Evolutionary conservation across 2,329 filamentous ascomycete species (phyloP), one percentile per base, ranked within the genome.

Genomic region (Fusarium robinianum): DNA sequence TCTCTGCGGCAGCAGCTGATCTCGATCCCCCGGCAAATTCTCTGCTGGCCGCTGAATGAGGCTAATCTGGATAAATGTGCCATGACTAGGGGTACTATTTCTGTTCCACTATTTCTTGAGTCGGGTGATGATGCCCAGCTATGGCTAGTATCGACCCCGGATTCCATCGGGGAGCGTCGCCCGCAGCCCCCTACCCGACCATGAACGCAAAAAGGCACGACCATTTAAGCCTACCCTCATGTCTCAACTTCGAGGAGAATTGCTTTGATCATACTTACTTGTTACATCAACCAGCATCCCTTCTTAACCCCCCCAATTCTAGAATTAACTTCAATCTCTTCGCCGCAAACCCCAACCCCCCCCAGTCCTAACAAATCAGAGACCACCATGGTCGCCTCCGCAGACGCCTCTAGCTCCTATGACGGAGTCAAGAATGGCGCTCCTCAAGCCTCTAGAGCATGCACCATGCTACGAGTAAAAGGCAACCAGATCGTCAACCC

Each of bases 401-500:
- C 42, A 31, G 46, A 52, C 16, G 17, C 18, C 5, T 29, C 41
- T 2, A 12, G 46, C 36, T 49, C 48, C 1, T 38, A 53, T 12
- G 24, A 38, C 1, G 44, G 29, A 17, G 3, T 17, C 4, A 23
- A 26, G 5, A 25, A 30, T 8, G 8, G 5, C 8, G 6, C 2
- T n/a, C 14, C 41, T 17, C 17, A 54, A 41, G 38, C 45, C 16
- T 5, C 55, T 44, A 3, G 35, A 9, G 11, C 46, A n/a, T 65
- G 62, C 49, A 60, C 50, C 6, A 60, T 66, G 58, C 56, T 68
- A 3, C 63, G 60, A n/a, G 54, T 57, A 1, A 47, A 55, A 8
- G 66, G 67, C 16, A 65, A 49, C 9, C 49, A 56, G 6, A 69
- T 81, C 12, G 71, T 80, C 21, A 72, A 75, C 47, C 61, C 63